Evolutionary conservation across 75 land plant species (phyloP).

Genomic region (Adiantum capillusveneris): DNA sequence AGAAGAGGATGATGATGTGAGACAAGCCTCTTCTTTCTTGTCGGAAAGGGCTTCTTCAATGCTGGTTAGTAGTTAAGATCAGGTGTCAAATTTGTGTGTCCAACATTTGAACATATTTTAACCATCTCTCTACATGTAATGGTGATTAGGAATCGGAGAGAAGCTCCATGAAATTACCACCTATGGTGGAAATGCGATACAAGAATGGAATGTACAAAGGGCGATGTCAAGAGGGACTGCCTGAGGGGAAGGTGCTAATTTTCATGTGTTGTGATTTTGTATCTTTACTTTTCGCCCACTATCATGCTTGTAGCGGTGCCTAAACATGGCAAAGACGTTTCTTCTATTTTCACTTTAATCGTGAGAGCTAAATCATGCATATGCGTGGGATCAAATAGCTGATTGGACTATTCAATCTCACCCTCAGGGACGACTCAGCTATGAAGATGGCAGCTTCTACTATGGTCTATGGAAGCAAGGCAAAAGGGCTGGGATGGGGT

Average conservation of each 20-base stretch:
- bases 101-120: no score
- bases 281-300: no score
- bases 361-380: no score
- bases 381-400: no score
- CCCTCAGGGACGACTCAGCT: conserved; percentile 51
- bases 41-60: conserved; percentile 79
- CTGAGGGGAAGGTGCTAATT: conserved; percentile 71
- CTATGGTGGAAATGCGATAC: conserved; percentile 49
- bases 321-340: no score
- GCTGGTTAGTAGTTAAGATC: conserved; percentile 67
- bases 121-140: no score
- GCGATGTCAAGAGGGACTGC: conserved; percentile 70
- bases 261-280: neutral
- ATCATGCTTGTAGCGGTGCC: no score
- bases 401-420: neutral
- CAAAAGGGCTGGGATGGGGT: conserved; percentile 62
- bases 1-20: conserved; percentile 16
- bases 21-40: conserved; percentile 29
- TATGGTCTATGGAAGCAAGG: conserved; percentile 79
- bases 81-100: no score
- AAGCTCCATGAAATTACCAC: conserved; percentile 46
- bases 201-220: conserved; percentile 60
- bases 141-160: conserved; percentile 65
- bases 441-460: conserved; percentile 70
- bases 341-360: no score